Percentiles rank a stretch among this genome's conserved stretches.
Conservation (phyloP, 768 basidiomycete species). For the Gelatoporia subvermispora region DNA sequence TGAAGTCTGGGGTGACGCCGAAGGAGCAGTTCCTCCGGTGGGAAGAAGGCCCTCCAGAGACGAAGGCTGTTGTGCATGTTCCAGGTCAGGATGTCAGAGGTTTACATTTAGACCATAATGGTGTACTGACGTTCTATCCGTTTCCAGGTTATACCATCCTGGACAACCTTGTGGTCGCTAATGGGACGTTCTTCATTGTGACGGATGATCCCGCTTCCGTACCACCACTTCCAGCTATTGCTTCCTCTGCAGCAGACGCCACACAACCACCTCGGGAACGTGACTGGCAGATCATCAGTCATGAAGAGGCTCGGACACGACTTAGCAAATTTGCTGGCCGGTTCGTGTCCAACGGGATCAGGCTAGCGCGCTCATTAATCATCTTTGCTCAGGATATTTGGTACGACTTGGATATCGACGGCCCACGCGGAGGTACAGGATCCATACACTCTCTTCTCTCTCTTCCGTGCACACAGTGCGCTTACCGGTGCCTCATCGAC, state of each 20-base stretch:
- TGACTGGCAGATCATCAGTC: conserved; percentile 46
- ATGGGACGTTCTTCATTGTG: conserved; percentile 71
- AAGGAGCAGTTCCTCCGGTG: conserved; percentile 54
- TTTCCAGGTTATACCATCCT: conserved; percentile 76
- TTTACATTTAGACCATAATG: not conserved
- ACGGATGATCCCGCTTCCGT: conserved; percentile 59
- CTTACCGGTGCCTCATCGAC: conserved; percentile 1
- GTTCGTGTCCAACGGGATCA: conserved; percentile 11
- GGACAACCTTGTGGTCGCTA: conserved; percentile 73
- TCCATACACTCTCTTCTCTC: conserved; percentile 67
- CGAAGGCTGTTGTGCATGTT: conserved; percentile 55
- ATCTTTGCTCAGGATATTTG: conserved; percentile 15
- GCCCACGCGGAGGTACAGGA: conserved; percentile 40
- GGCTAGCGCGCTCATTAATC: not conserved
- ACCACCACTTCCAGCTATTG: conserved; percentile 51
- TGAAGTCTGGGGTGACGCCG: conserved; percentile 29
- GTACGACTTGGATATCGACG: conserved; percentile 42
- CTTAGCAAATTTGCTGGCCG: conserved; percentile 27
- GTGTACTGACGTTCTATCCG: conserved; percentile 2
- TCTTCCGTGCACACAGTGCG: conserved; percentile 69
- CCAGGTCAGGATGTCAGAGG: conserved; percentile 41
- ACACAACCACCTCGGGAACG: conserved; percentile 40
- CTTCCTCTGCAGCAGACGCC: conserved; percentile 31
- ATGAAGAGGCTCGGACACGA: conserved; percentile 16
- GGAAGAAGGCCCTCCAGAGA: conserved; percentile 50